phyloP scores from a whole-genome alignment of 1,284 basidiomycete species.

The Bjerkandera adusta region DNA sequence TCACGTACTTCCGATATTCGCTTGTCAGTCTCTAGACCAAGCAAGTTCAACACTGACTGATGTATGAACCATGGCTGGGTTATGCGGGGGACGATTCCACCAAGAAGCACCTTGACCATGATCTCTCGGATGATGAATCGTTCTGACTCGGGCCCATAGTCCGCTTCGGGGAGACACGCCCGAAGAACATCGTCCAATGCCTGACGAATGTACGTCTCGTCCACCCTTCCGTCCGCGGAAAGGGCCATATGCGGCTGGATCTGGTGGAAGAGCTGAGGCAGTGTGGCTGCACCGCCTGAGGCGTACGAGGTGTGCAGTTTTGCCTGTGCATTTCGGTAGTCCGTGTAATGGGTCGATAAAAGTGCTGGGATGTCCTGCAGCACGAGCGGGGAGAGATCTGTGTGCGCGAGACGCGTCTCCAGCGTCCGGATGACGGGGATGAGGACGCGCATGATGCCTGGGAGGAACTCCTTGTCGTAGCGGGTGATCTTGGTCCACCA shows the following conservation, averaged over 20 bases:
- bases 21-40: conserved; percentile 42
- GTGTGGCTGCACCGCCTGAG: conserved; percentile 53
- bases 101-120: conserved; percentile 66
- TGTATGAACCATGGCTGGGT: conserved; percentile 84
- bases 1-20: conserved; percentile 11
- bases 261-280: conserved; percentile 70
- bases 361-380: conserved; percentile 60
- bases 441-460: conserved; percentile 63
- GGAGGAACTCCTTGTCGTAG: conserved; percentile 79
- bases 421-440: conserved; percentile 56
- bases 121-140: conserved; percentile 76
- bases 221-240: conserved; percentile 54
- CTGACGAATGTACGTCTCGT: conserved; percentile 77
- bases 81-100: conserved; percentile 63
- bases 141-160: conserved; percentile 70
- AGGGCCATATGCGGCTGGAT: conserved; percentile 80
- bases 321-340: conserved; percentile 64
- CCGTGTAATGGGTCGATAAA: conserved; percentile 68
- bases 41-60: conserved; percentile 55
- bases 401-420: conserved; percentile 52
- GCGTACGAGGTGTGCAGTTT: conserved; percentile 71
- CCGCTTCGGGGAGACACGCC: conserved; percentile 62
- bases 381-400: conserved; percentile 58
- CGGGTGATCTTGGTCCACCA: conserved; percentile 84
- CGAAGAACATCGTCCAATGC: conserved; percentile 70